Base-by-base conservation (phyloP, 257 asterid genomes). In the Solanum ahanhuiri region DNA sequence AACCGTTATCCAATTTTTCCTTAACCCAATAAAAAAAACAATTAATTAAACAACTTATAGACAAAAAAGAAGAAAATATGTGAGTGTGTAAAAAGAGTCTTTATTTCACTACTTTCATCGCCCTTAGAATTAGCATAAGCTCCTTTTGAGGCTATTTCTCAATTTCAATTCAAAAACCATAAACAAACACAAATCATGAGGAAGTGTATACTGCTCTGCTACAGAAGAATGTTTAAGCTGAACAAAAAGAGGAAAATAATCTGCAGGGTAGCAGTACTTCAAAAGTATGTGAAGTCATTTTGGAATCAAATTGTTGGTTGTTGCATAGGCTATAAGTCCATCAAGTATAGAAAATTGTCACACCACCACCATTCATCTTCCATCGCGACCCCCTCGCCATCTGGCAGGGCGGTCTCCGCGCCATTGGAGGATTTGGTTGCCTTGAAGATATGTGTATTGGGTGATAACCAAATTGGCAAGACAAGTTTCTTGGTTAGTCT, bases 381-480 rank as follows among this genome's bases (percentile, higher is more conserved):
- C 83, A 54, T 88, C 43, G 23, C 69, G 23, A 28, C 54, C 3
- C 35, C 48, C 4, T 48, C 82, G 14, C 88, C 83, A 23, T 84
- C 79, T 8, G 75, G 76, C 11, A 6, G 5, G 30, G 88, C 17
- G 60, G 64, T 72, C 22, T 25, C 88, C 14, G 28, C 64, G 15
- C 10, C 93, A 0, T 89, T 96, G 11, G 84, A 45, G 39, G 97
- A 94, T 89, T 88, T 93, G 73, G 98, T 94, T 28, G 28, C 93
- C 1, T 81, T 93, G 85, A 95, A 93, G 93, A 95, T 95, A 20
- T 83, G 94, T 45, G 86, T 95, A 69, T 88, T 92, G 28, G 98
- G 98, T 12, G 98, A 95, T 90, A 57, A 86, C 66, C 89, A 88
- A 60, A 90, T 90, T 63, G 98, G 98, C 25, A 95, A 95, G 88